Evolutionary conservation across 208 protist species (phyloP), one percentile per base, ranked within the genome.

Genomic region (Leishmania gerbilli): DNA sequence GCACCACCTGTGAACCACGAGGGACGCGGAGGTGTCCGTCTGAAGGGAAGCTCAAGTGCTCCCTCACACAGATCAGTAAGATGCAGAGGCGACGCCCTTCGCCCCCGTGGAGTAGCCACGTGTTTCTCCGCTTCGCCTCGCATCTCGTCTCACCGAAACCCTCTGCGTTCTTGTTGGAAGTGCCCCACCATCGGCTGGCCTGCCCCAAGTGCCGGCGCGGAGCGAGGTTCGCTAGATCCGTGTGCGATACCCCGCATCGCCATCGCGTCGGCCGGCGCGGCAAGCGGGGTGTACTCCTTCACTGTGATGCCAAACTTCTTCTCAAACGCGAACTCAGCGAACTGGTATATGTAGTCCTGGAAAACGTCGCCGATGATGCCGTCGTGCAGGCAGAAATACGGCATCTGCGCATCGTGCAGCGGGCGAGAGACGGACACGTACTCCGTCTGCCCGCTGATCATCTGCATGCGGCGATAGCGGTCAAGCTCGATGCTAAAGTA

Each of bases 251-350:
- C 84, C 49, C 87, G 86, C 77, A 94, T 88, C n/a, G 87, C 86
- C 68, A 94, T 89, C 80, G 93, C 87, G 79, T 95, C 93, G 40
- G 86, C 82, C 47, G 89, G 80, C 47, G 87, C 87, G 34, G 92
- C 88, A 31, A 97, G 81, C 17, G 92, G 90, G 69, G 89, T 84
- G 84, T 97, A 94, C 79, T 95, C 90, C 71, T 96, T 89, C 67
- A 97, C 79, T 3, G 84, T 92, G 56, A 97, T 85, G 45, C 92
- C 93, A 72, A 94, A 90, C 58, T 85, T 91, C 79, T 93, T 93
- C 84, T 98, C 93, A 67, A 89, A 96, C n/a, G 95, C 95, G 83
- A 97, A 98, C 85, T 97, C 92, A 77, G 93, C 90, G 81, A 98
- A 98, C 74, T 98, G 95, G 83, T 93, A 88, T 74, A 96, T 93